Conservation (phyloP, 495 filamentous ascomycete genomes). For the Tuber calosporum region DNA sequence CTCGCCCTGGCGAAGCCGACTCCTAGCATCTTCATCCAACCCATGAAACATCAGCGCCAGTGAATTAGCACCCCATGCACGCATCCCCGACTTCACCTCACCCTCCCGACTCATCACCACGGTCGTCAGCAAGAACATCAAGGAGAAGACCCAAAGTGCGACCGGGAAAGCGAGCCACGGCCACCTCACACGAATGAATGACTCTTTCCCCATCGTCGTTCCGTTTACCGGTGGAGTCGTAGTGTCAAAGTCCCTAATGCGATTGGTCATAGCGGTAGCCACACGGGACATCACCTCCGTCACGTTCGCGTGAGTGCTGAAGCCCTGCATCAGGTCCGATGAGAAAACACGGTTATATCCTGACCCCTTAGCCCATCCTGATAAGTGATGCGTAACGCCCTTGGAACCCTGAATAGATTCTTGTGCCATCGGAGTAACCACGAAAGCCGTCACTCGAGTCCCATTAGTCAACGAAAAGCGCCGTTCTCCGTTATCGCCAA, state of each 20-base stretch:
- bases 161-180: constrained; percentile 31
- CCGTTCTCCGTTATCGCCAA: background rate
- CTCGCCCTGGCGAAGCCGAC: constrained; percentile 9
- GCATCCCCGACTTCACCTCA: constrained; percentile 17
- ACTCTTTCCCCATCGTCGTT: background rate
- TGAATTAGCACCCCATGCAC: constrained; percentile 24
- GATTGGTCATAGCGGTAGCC: constrained; percentile 18
- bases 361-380: constrained; percentile 16
- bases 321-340: constrained; percentile 28
- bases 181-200: constrained; percentile 28
- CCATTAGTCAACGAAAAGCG: background rate
- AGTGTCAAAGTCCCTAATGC: constrained; percentile 16
- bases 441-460: constrained; percentile 14
- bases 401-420: constrained; percentile 8
- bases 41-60: constrained; percentile 34
- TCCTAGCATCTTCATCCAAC: constrained; percentile 20
- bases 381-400: constrained; percentile 12
- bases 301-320: constrained; percentile 12
- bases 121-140: constrained; percentile 23
- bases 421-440: constrained; percentile 9
- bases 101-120: constrained; percentile 11
- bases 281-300: constrained; percentile 17
- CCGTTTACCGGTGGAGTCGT: background rate
- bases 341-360: constrained; percentile 17
- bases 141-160: constrained; percentile 20